Percentiles rank a stretch among this genome's conserved stretches.
Evolutionary conservation across 192 early-diverging fungal species (phyloP).

Genomic region (Gamsiella multidivaricata): DNA sequence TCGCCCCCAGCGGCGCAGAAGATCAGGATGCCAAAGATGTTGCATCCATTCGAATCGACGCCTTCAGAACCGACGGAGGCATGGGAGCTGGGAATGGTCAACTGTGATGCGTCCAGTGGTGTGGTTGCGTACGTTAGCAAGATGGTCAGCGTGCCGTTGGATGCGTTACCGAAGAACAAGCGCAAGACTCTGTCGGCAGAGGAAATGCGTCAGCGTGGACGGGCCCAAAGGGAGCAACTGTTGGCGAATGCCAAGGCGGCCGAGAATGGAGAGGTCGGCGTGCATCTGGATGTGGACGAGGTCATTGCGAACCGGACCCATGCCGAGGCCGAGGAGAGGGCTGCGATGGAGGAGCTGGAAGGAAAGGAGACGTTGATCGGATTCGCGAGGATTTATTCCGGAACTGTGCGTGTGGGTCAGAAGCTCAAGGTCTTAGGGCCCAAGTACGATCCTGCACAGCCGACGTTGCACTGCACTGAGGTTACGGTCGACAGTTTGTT

Average conservation of each 20-base stretch:
- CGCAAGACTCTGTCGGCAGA: constrained; percentile 83
- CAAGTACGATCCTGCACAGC: constrained; percentile 84
- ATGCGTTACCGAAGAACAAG: constrained; percentile 78
- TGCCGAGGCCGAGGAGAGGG: constrained; percentile 39
- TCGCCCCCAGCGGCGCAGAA: constrained; percentile 85
- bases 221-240: constrained; percentile 59
- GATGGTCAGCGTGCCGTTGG: constrained; percentile 87
- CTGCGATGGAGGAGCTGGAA: constrained; percentile 50
- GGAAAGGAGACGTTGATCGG: constrained; percentile 84
- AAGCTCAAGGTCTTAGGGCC: constrained; percentile 90
- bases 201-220: constrained; percentile 85
- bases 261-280: constrained; percentile 31
- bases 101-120: constrained; percentile 78
- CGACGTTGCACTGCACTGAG: constrained; percentile 70
- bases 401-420: constrained; percentile 88
- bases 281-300: constrained; percentile 40
- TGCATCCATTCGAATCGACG: constrained; percentile 67
- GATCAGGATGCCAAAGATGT: constrained; percentile 80
- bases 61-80: constrained; percentile 62
- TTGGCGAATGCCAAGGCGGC: constrained; percentile 51
- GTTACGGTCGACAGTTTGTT: constrained; percentile 84
- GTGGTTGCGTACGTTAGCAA: constrained; percentile 92
- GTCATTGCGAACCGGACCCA: constrained; percentile 28
- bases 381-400: constrained; percentile 95
- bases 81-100: constrained; percentile 79